Evolutionary conservation across 331 rosid species (phyloP), one percentile per base, ranked within the genome.

Genomic region (Malus hybrid): DNA sequence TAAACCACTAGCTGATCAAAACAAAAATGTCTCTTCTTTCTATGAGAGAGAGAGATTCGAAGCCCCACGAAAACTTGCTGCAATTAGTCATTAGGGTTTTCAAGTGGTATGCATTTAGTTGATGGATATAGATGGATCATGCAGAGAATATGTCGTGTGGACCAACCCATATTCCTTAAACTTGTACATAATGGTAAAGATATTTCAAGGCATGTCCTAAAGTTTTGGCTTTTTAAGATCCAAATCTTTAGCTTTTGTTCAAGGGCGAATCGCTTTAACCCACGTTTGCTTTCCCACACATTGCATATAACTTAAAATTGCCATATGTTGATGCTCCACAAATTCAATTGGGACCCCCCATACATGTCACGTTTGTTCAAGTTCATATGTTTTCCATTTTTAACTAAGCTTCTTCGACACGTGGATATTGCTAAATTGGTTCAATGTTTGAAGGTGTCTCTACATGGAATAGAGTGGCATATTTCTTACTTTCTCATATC

Each of bases 251-350:
- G 50, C 68, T 74, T 56, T 71, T 19, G 6, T 75, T 73, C 72
- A 76, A 87, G 81, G 87, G 81, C 75, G 72, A 72, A 62, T 7
- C 20, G 61, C 76, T 78, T 81, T 81, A 42, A 12, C 22, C 60
- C 71, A 70, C 79, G 80, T 71, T 72, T 82, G 11, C 33, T 24
- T 69, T 20, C 67, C 74, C 82, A 81, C 70, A 79, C 53, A 81
- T 32, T 52, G 14, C n/a, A 2, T 29, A 70, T 70, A 66, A 80
- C 80, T 82, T 82, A 80, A 81, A 80, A 82, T 81, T 79, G 75
- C 75, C 76, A 24, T 24, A 29, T 82, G 73, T 81, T 86, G 86
- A 86, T 89, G 95, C 92, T 89, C 96, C 89, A 84, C 87, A 86
- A 77, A 70, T 84, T 86, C 80, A 24, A 20, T 75, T 79, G 83